Evolutionary conservation across 2,329 filamentous ascomycete genomes (phyloP), one percentile per base, ranked within the genome.

Genomic region (Fragosphaeria purpurea): DNA sequence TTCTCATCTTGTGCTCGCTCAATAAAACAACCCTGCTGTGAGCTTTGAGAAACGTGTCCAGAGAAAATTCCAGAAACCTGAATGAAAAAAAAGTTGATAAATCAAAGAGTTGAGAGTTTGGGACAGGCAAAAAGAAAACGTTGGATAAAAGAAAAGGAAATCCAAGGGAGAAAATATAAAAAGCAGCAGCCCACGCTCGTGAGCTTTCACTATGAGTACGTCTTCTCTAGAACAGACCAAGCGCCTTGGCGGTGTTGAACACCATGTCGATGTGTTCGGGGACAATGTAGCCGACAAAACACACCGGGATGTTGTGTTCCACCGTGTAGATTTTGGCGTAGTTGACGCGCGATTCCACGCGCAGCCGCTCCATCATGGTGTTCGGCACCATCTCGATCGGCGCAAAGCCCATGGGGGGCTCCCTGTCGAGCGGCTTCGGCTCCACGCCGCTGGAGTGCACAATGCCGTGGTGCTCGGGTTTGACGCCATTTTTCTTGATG

Each of bases 261-360:
- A 78, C 69, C 7, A 62, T 63, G 0, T 70, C 58, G 55, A 69
- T 70, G 57, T 76, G 67, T 0, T 65, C 57, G 1, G 56, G 50
- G 4, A 59, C 50, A 12, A 80, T 66, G 5, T 62, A 58, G n/a
- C 77, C 77, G 47, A 81, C 73, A 57, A 80, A 79, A 56, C 73
- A 68, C n/a, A 80, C 74, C 44, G 68, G 71, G 56, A 73, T 65
- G 57, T 81, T 81, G 62, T 80, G 77, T 60, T 80, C 75, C 32
- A 81, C 67, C 4, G 75, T 77, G 33, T 71, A 67, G 6, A 76
- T 63, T 55, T 80, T 80, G 5, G 74, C 72, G 60, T 80, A 80
- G 62, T 80, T 79, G 56, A 79, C 69, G 5, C 77, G 71, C 10
- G 77, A 81, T 53, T 75, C 70, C 34, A 56, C 66, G 9, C 66